phyloP scores from a whole-genome alignment of 2,329 filamentous ascomycete genomes.

The Phaeosphaeriaceae sp. region DNA sequence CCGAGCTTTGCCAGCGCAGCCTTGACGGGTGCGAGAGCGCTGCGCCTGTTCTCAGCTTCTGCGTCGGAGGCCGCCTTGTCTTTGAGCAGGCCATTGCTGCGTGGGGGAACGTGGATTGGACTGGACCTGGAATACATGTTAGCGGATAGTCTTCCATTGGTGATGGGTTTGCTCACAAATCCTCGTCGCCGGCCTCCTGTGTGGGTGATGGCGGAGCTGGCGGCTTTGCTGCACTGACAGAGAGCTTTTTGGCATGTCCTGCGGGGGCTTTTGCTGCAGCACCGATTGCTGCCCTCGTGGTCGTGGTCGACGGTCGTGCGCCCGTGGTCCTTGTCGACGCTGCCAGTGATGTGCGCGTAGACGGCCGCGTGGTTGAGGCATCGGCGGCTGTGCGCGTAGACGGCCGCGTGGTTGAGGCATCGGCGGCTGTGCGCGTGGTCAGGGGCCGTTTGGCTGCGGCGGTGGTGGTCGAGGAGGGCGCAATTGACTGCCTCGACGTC shows the following conservation, averaged over 20 bases:
- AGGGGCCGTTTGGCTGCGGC: constrained; percentile 37
- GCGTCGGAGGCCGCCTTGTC: constrained; percentile 47
- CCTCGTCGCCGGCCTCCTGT: constrained; percentile 9
- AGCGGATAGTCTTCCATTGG: background rate
- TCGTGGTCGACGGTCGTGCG: constrained; percentile 30
- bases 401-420: constrained; percentile 30
- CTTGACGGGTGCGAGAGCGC: constrained; percentile 34
- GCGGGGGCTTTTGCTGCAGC: constrained; percentile 27
- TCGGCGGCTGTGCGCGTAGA: constrained; percentile 34
- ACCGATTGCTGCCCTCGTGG: constrained; percentile 25
- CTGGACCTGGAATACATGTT: constrained; percentile 19
- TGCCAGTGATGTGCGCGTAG: constrained; percentile 40
- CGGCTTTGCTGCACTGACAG: constrained; percentile 23
- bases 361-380: constrained; percentile 26
- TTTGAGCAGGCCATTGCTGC: constrained; percentile 30
- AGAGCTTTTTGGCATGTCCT: constrained; percentile 41
- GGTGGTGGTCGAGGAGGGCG: constrained; percentile 24
- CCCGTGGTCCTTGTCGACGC: constrained; percentile 28
- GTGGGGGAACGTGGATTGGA: constrained; percentile 30
- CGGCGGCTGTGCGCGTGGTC: constrained; percentile 33
- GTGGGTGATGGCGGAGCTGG: constrained; percentile 7
- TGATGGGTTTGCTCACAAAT: constrained; percentile 6
- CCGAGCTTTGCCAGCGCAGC: constrained; percentile 39
- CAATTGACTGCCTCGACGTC: constrained; percentile 19
- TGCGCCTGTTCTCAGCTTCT: constrained; percentile 40